Base-by-base conservation (phyloP, 208 protist genomes). In the Herpetomonas tarakana region DNA sequence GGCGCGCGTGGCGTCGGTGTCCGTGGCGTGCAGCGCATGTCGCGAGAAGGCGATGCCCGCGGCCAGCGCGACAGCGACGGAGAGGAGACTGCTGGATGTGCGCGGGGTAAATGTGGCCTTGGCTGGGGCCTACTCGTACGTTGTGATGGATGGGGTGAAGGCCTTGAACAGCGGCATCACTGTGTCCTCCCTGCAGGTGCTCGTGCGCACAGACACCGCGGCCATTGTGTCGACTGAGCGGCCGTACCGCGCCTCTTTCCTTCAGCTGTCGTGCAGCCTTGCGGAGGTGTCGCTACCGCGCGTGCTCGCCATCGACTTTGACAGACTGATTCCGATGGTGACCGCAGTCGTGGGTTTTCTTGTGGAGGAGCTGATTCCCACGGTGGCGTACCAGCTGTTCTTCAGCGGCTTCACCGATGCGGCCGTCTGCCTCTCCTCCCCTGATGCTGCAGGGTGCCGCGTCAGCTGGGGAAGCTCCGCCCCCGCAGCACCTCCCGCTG, bases 331-430 rank as follows among this genome's bases (percentile, higher is more conserved):
- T 16, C 38, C 50, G 24, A 51, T 78, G 0, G 44, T 71, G 0
- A 25, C 16, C 2, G 52, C 49, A 18, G 26, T 76, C 12, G 47
- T 65, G 44, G 11, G 4, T 26, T 83, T 84, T 58, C 18, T 71
- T 11, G 52, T 71, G n/a, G 65, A 77, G 2, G 67, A 81, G 31
- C 29, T 81, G 12, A 24, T 86, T 30, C 71, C 80, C n/a, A 66
- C 61, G n/a, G 30, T 74, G 19, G 61, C 65, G 31, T 86, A 84
- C 52, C 59, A 68, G 22, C 59, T 65, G 16, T 86, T 91, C 64
- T 82, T 84, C 57, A 86, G 78, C 73, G 78, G 60, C 46, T 76
- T 79, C 30, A 82, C 66, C 46, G 76, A 91, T 58, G 65, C 85
- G 46, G 77, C 78, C 6, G 21, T 84, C 16, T 26, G 50, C 30